Conservation (phyloP, 345 rosid genomes). For the Kernera saxatilis region DNA sequence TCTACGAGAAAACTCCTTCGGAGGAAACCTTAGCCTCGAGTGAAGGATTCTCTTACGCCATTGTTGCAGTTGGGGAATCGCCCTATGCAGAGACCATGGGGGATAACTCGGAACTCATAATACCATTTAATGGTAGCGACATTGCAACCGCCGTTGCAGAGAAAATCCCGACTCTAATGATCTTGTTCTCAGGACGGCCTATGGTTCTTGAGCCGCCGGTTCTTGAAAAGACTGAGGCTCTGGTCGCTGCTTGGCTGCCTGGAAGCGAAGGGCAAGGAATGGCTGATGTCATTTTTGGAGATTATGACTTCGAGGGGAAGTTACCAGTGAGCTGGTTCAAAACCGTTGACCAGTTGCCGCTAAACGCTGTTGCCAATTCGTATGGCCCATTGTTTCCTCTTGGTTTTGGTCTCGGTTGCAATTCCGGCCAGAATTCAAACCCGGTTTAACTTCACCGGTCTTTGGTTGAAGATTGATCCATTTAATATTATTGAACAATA, state of each 20-base stretch:
- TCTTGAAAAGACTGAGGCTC: constrained; percentile 51
- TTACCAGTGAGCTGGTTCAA: constrained; percentile 79
- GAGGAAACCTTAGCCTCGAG: constrained; percentile 39
- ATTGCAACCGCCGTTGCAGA: constrained; percentile 46
- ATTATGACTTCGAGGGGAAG: constrained; percentile 48
- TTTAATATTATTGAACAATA: neutral
- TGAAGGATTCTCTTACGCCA: constrained; percentile 48
- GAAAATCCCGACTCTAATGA: constrained; percentile 46
- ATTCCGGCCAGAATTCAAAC: neutral
- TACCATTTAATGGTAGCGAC: constrained; percentile 57
- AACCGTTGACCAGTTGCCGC: constrained; percentile 20
- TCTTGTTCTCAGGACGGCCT: constrained; percentile 74
- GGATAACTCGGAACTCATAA: constrained; percentile 44
- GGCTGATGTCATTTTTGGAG: constrained; percentile 67
- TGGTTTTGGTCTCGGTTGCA: constrained; percentile 39
- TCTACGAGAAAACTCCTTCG: constrained; percentile 56
- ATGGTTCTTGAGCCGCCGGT: constrained; percentile 48
- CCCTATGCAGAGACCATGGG: constrained; percentile 72
- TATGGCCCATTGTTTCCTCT: constrained; percentile 57
- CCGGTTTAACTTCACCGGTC: neutral
- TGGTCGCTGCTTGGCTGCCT: constrained; percentile 85
- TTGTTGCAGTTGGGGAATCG: constrained; percentile 74
- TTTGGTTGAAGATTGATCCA: neutral
- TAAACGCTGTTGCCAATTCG: constrained; percentile 30
- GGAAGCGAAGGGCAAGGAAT: constrained; percentile 75